These are phyloP conservation scores for Cryptosporidium sp. DNA, from an alignment of 169 alveolate species.

Conservation along the genomic window DNA sequence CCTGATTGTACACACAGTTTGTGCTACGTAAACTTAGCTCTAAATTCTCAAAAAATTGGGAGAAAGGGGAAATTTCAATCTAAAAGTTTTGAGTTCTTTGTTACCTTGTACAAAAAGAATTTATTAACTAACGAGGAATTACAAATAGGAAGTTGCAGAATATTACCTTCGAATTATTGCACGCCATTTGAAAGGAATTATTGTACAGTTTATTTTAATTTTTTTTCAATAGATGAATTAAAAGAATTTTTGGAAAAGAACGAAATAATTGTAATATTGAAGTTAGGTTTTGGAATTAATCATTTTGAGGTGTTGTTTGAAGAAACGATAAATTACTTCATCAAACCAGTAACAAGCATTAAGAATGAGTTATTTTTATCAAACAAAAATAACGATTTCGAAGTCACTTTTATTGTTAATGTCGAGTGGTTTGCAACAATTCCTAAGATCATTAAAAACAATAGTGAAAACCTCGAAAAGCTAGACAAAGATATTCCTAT, in stretches of 20 bases:
- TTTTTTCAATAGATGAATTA: constrained; percentile 22
- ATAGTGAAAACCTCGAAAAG: background rate
- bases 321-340: constrained; percentile 1
- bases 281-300: background rate
- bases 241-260: constrained; percentile 4
- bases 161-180: constrained; percentile 56
- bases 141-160: constrained; percentile 2
- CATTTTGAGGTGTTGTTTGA: background rate
- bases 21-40: background rate
- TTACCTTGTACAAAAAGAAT: background rate
- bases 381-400: background rate
- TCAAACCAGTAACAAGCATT: constrained; percentile 27
- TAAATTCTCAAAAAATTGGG: background rate
- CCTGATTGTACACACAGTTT: background rate
- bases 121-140: background rate
- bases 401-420: background rate
- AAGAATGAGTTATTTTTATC: constrained; percentile 1
- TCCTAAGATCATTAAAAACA: background rate
- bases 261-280: constrained; percentile 1
- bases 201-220: constrained; percentile 20
- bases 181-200: constrained; percentile 58
- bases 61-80: background rate
- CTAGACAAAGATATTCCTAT: background rate
- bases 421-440: constrained; percentile 31
- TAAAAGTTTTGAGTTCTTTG: background rate